Conservation (phyloP, 1,284 basidiomycete genomes). For the Sanghuangporus sanghuang region DNA sequence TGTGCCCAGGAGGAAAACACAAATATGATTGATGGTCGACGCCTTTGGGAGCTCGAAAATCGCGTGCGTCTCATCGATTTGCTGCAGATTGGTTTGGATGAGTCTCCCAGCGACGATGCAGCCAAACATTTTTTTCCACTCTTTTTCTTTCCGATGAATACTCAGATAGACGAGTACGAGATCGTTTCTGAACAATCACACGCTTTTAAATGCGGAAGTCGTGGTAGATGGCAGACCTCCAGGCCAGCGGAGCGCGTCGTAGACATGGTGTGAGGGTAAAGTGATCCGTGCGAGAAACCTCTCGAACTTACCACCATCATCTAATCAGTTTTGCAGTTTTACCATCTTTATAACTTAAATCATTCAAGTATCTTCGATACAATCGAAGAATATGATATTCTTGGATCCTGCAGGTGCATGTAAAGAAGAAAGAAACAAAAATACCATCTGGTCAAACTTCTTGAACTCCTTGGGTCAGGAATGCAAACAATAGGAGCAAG, state of each 20-base stretch:
- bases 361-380: too few species aligned
- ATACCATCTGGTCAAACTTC: neutral
- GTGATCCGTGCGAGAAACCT: conserved; percentile 1
- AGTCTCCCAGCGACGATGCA: conserved; percentile 73
- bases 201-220: neutral
- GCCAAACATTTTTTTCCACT: conserved; percentile 53
- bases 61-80: conserved; percentile 82
- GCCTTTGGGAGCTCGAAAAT: conserved; percentile 76
- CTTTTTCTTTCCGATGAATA: neutral
- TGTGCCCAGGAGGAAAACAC: conserved; percentile 83
- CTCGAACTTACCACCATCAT: conserved; percentile 8
- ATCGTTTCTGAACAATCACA: neutral
- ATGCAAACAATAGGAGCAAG: neutral
- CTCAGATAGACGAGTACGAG: neutral
- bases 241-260: neutral
- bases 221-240: neutral
- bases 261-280: neutral
- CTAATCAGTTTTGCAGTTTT: neutral
- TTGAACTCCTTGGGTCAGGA: neutral
- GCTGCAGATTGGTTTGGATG: conserved; percentile 69
- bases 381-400: too few species aligned
- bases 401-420: neutral
- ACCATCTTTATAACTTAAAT: too few species aligned
- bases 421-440: neutral
- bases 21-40: conserved; percentile 82